phyloP scores from a whole-genome alignment of 495 filamentous ascomycete species.

The Aspergillus diversus region DNA sequence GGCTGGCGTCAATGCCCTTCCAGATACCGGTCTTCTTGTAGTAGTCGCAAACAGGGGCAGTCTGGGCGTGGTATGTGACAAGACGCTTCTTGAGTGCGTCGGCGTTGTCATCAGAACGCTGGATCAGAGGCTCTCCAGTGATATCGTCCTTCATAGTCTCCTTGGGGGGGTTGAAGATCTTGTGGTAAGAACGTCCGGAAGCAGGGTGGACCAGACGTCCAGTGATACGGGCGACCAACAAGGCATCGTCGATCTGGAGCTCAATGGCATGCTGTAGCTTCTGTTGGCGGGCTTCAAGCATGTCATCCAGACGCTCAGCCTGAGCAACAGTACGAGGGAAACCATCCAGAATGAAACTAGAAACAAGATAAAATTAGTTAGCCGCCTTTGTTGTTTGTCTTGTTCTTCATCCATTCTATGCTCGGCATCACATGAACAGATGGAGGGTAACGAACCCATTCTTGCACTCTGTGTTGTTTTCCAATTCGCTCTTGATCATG shows the following conservation, averaged over 20 bases:
- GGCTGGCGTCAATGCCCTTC: conserved; percentile 93
- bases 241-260: conserved; percentile 92
- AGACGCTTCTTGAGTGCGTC: conserved; percentile 97
- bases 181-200: conserved; percentile 95
- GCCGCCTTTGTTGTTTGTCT: too few species aligned
- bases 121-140: conserved; percentile 94
- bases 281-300: conserved; percentile 74
- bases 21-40: conserved; percentile 98
- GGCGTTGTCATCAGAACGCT: conserved; percentile 95
- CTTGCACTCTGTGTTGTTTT: conserved; percentile 92
- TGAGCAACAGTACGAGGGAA: conserved; percentile 97
- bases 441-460: conserved; percentile 63
- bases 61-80: conserved; percentile 92
- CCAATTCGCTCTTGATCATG: conserved; percentile 98
- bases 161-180: conserved; percentile 98
- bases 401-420: neutral
- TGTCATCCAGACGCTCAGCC: conserved; percentile 90
- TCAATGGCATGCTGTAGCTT: conserved; percentile 92
- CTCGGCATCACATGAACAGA: conserved; percentile 1
- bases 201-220: conserved; percentile 95
- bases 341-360: conserved; percentile 96
- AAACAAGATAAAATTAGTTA: conserved; percentile 1
- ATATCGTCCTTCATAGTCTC: conserved; percentile 91
- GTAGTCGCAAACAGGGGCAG: conserved; percentile 86
- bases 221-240: conserved; percentile 94